These are phyloP conservation scores for Osmanthus fragrans DNA, from an alignment of 257 asterid genomes.

Conservation along the genomic window DNA sequence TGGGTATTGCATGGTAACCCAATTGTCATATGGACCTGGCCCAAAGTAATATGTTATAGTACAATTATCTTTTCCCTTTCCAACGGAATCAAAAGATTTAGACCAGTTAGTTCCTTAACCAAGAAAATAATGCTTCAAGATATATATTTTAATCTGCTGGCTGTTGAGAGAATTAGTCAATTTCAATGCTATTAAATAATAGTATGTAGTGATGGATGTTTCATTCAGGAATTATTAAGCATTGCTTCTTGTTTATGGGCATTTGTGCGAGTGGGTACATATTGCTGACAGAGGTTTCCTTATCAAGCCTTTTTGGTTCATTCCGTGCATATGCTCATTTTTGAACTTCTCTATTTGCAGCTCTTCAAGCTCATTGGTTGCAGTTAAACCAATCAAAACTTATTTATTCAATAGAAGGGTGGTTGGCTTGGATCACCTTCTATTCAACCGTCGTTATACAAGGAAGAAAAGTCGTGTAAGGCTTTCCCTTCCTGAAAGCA, in stretches of 20 bases:
- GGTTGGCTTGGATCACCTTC: constrained; percentile 40
- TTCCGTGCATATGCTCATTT: constrained; percentile 23
- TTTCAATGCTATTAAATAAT: neutral
- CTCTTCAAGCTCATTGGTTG: constrained; percentile 52
- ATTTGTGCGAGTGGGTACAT: neutral
- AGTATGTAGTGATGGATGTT: neutral
- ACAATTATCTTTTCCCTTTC: too few species aligned
- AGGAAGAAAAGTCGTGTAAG: constrained; percentile 52
- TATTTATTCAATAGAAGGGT: constrained; percentile 38
- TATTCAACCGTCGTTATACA: constrained; percentile 36
- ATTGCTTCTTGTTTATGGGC: neutral
- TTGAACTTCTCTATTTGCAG: constrained; percentile 51
- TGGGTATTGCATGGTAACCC: neutral
- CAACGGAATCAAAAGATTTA: neutral
- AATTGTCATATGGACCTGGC: neutral
- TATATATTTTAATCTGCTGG: neutral
- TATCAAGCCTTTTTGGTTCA: constrained; percentile 2
- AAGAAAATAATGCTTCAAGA: neutral
- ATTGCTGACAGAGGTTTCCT: constrained; percentile 7
- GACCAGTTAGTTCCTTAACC: neutral
- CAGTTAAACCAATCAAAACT: constrained; percentile 50
- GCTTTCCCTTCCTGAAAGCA: constrained; percentile 40
- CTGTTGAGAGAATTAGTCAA: neutral
- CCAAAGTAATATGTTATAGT: too few species aligned
- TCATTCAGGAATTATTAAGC: neutral